Evolutionary conservation across 2,329 filamentous ascomycete genomes (phyloP), one percentile per base, ranked within the genome.

Genomic region (Penicillium sp.): DNA sequence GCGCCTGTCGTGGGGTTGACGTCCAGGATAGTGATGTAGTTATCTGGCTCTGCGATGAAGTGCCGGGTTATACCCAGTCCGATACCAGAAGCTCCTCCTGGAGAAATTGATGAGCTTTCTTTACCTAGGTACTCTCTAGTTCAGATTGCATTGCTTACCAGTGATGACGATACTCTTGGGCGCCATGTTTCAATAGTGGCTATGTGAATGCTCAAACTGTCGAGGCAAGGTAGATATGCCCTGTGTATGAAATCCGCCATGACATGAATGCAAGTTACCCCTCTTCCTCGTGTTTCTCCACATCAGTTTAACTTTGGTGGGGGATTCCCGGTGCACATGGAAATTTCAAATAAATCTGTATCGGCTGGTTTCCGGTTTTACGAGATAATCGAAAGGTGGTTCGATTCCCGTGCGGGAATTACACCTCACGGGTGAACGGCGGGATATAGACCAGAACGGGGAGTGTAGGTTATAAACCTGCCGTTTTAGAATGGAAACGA

Each of bases 11-110:
- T 41, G 16, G 45, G 23, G 38, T 67, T 66, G 41, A 67, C 58
- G 47, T 68, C 66, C 26, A 68, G 47, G 24, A 68, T 58, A 1
- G 64, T 60, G 36, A 68, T 54, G 47, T 67, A 60, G 3, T 51
- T 57, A 41, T 65, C 55, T n/a, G 57, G 43, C 39, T 63, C 49
- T 29, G 55, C 44, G 39, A 61, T 56, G 40, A 69, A 64, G 37
- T 62, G 57, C 14, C 56, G 56, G n/a, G 61, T 63, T 34, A 69
- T 65, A 22, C 58, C 66, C 3, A 68, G 59, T 22, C 66, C 66
- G 40, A 69, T 69, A 9, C 66, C 65, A 13, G 64, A 68, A 14
- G 66, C 66, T 26, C 66, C 66, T 32, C 66, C 65, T 63, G 35
- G 13, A n/a, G n/a, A 42, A 39, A 18, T 43, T 16, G 40, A 23